A percentile compares a stretch with the other conserved stretches of the same genome.
Conservation (phyloP, 345 rosid species). For the Bruguiera gymnorhiza region DNA sequence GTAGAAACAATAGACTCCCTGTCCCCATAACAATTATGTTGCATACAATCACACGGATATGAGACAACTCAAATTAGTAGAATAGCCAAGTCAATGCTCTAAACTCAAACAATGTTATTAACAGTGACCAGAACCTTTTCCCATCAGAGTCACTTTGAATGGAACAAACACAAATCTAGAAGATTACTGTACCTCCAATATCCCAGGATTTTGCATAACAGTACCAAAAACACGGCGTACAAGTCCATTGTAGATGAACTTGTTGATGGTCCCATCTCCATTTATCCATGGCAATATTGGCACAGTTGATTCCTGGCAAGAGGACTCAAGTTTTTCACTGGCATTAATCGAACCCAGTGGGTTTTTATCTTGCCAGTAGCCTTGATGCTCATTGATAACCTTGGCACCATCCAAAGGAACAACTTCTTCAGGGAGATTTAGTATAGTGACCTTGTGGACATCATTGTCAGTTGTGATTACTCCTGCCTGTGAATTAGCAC, state of each 20-base stretch:
- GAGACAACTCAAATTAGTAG: no score
- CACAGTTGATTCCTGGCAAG: conserved; percentile 34
- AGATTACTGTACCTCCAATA: conserved; percentile 58
- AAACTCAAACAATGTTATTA: not conserved
- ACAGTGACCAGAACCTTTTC: not conserved
- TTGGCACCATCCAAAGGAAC: conserved; percentile 28
- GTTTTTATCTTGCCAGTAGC: conserved; percentile 22
- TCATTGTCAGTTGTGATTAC: conserved; percentile 27
- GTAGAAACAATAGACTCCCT: no score
- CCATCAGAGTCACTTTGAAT: not conserved
- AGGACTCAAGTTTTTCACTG: conserved; percentile 17
- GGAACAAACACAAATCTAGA: conserved; percentile 9
- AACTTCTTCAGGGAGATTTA: conserved; percentile 74
- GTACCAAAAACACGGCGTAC: conserved; percentile 75
- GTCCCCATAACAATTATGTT: no score
- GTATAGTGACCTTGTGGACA: conserved; percentile 78
- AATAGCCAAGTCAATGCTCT: no score
- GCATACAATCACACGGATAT: no score
- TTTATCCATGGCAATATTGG: conserved; percentile 91
- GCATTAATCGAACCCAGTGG: conserved; percentile 21
- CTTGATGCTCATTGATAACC: conserved; percentile 29
- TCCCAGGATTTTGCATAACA: conserved; percentile 88
- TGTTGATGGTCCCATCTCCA: conserved; percentile 81
- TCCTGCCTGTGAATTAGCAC: conserved; percentile 27
- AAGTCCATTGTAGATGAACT: conserved; percentile 63